Percentiles rank a stretch among this genome's conserved stretches.
phyloP scores from a whole-genome alignment of 2,329 filamentous ascomycete genomes.

The Aspergillus hiratsukae region DNA sequence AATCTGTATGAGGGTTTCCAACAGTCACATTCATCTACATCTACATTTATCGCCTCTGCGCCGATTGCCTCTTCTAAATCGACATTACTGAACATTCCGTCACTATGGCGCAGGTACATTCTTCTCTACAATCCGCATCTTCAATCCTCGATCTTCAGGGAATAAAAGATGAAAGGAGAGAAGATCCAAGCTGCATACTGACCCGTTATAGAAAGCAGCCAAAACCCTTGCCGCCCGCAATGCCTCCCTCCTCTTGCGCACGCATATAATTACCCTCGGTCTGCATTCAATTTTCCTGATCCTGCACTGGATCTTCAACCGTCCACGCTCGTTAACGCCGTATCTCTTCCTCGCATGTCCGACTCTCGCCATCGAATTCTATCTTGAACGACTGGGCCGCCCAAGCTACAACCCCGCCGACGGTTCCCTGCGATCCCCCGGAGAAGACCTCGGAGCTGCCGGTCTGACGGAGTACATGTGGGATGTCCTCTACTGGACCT shows the following conservation, averaged over 20 bases:
- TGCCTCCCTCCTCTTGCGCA: slow-evolving; percentile 68
- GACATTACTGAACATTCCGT: not conserved
- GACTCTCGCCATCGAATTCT: slow-evolving; percentile 72
- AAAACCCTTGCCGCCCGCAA: slow-evolving; percentile 73
- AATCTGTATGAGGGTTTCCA: not conserved
- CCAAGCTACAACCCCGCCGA: slow-evolving; percentile 65
- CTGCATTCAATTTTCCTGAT: slow-evolving; percentile 73
- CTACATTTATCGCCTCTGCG: not conserved
- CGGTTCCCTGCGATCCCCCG: slow-evolving; percentile 65
- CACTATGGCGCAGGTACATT: slow-evolving; percentile 19
- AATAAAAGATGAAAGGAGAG: not conserved
- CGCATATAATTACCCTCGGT: slow-evolving; percentile 69
- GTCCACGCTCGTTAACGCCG: slow-evolving; percentile 56
- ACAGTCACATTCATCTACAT: not conserved
- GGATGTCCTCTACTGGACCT: slow-evolving; percentile 93
- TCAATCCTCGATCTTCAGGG: not conserved
- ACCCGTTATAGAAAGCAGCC: slow-evolving; percentile 42
- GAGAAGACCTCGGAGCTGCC: slow-evolving; percentile 81
- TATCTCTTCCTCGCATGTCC: slow-evolving; percentile 73
- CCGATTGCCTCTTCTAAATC: not conserved
- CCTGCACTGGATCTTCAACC: slow-evolving; percentile 61
- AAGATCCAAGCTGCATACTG: slow-evolving; percentile 1
- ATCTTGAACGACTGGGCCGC: slow-evolving; percentile 78
- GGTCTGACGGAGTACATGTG: slow-evolving; percentile 98
- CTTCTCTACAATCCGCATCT: not conserved